Evolutionary conservation across 2,329 filamentous ascomycete genomes (phyloP).

Genomic region (Magnaporthales sp.): DNA sequence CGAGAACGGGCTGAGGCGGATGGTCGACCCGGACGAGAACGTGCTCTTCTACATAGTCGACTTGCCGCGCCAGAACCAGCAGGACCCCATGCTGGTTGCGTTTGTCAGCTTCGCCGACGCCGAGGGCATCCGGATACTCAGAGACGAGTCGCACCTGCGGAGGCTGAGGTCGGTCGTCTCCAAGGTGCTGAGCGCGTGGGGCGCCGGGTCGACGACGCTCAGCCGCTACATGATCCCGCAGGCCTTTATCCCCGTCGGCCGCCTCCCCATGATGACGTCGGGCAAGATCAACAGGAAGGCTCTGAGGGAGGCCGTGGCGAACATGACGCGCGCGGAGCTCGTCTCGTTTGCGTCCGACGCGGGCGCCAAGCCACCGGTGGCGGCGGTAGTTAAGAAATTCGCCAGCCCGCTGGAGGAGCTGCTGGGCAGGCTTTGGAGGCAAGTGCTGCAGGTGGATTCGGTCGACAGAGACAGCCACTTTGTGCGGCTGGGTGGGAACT

Average conservation of each 20-base stretch:
- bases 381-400: neutral
- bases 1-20: slow-evolving; percentile 4
- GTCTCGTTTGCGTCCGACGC: slow-evolving; percentile 6
- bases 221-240: slow-evolving; percentile 20
- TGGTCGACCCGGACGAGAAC: neutral
- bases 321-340: slow-evolving; percentile 7
- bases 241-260: slow-evolving; percentile 13
- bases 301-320: slow-evolving; percentile 9
- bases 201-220: slow-evolving; percentile 10
- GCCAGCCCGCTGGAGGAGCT: neutral
- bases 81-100: slow-evolving; percentile 1
- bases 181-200: neutral
- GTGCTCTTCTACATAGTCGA: slow-evolving; percentile 1
- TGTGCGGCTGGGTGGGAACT: slow-evolving; percentile 27
- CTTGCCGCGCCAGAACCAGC: neutral
- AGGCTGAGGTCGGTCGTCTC: neutral
- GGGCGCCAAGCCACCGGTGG: neutral
- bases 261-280: slow-evolving; percentile 16
- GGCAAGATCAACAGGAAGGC: slow-evolving; percentile 18
- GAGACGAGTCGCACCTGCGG: neutral
- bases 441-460: slow-evolving; percentile 6
- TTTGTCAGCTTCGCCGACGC: slow-evolving; percentile 2
- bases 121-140: too few species aligned
- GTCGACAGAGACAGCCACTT: slow-evolving; percentile 17
- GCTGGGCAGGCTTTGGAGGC: slow-evolving; percentile 6